phyloP scores from a whole-genome alignment of 2,329 filamentous ascomycete species.

The Fusarium palustre region DNA sequence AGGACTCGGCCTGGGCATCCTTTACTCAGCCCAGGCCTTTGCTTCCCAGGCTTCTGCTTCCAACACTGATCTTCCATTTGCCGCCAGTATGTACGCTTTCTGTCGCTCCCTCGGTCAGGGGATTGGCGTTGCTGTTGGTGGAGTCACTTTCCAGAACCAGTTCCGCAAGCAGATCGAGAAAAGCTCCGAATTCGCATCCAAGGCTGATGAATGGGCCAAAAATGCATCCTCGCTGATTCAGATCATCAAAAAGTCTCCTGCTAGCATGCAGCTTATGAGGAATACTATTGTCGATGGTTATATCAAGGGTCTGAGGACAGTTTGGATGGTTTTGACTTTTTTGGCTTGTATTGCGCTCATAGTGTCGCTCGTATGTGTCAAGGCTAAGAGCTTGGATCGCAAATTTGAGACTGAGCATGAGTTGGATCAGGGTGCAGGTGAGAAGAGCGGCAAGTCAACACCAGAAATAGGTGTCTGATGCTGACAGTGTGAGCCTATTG shows the following conservation, averaged over 20 bases:
- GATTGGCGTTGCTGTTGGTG: constrained; percentile 73
- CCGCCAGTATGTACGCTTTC: constrained; percentile 75
- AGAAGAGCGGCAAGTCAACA: constrained; percentile 9
- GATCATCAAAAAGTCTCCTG: constrained; percentile 57
- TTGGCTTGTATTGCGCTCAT: constrained; percentile 45
- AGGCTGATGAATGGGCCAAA: constrained; percentile 60
- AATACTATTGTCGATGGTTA: constrained; percentile 50
- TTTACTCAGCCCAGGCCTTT: constrained; percentile 72
- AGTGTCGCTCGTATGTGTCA: constrained; percentile 30
- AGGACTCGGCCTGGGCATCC: constrained; percentile 71
- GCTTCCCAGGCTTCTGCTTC: constrained; percentile 66
- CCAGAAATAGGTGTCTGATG: constrained; percentile 22
- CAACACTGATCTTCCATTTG: constrained; percentile 57
- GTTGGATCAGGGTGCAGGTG: constrained; percentile 1
- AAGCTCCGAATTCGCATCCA: constrained; percentile 59
- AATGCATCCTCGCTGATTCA: constrained; percentile 70
- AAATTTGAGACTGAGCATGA: constrained; percentile 42
- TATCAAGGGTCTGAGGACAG: constrained; percentile 48
- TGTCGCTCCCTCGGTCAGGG: constrained; percentile 69
- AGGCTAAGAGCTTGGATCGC: constrained; percentile 40
- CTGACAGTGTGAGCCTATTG: not conserved
- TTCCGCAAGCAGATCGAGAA: constrained; percentile 63
- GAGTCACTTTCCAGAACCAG: constrained; percentile 77
- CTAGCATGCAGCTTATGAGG: constrained; percentile 37
- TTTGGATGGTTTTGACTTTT: constrained; percentile 51